These are phyloP conservation scores for Chaetothyriales sp. DNA, from an alignment of 2,329 filamentous ascomycete genomes.

Conservation along the genomic window DNA sequence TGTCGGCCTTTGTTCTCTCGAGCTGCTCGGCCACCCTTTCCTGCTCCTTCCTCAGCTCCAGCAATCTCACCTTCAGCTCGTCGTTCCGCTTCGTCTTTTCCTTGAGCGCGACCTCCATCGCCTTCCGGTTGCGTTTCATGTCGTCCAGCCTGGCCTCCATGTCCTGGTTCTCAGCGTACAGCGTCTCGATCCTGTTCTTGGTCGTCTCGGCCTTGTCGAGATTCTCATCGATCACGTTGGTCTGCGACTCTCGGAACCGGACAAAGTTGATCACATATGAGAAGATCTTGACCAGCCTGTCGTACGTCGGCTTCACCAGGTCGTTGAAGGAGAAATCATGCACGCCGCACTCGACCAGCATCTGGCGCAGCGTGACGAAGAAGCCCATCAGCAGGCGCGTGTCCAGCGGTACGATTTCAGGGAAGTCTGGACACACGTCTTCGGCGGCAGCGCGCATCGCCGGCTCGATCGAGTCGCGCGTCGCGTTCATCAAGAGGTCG, in stretches of 20 bases:
- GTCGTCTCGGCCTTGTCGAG: conserved; percentile 80
- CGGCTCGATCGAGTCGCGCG: conserved; percentile 81
- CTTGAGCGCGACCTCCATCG: conserved; percentile 64
- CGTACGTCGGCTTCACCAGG: conserved; percentile 77
- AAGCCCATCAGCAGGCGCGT: conserved; percentile 93
- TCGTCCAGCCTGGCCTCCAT: conserved; percentile 67
- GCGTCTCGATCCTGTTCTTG: conserved; percentile 71
- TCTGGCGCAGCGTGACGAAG: conserved; percentile 64
- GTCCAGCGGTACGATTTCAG: conserved; percentile 71
- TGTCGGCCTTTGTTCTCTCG: conserved; percentile 68
- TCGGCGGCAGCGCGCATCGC: conserved; percentile 87
- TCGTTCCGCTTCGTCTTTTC: conserved; percentile 79
- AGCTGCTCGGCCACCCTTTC: conserved; percentile 69
- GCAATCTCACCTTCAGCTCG: conserved; percentile 64
- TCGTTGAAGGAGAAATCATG: conserved; percentile 89
- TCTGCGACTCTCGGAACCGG: conserved; percentile 87
- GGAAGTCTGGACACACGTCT: conserved; percentile 64
- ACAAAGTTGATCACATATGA: conserved; percentile 99
- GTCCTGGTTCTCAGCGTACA: conserved; percentile 75
- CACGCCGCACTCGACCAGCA: conserved; percentile 76
- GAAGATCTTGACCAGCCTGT: conserved; percentile 84
- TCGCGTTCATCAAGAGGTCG: conserved; percentile 83
- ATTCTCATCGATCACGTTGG: conserved; percentile 74
- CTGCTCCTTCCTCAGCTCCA: conserved; percentile 68
- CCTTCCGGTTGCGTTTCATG: conserved; percentile 62